These are phyloP conservation scores for Talaromyces trachyspermus DNA, from an alignment of 495 filamentous ascomycete species.

Conservation along the genomic window DNA sequence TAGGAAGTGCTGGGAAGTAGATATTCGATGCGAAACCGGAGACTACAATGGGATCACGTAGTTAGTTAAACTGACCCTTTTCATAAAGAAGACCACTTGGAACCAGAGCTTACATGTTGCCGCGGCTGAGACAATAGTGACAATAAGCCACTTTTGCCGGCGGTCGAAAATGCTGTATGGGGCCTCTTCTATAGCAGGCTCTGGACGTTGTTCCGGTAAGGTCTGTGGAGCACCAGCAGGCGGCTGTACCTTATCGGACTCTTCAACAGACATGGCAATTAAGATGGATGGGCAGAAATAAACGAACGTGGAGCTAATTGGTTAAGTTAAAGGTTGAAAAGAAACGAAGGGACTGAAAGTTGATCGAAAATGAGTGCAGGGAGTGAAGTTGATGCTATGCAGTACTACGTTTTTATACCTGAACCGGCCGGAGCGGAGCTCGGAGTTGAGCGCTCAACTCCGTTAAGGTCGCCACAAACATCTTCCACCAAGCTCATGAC, in stretches of 20 bases:
- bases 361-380: background rate
- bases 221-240: background rate
- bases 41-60: slow-evolving; percentile 26
- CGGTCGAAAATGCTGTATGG: slow-evolving; percentile 42
- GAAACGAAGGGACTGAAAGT: too few species aligned
- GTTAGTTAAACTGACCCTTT: too few species aligned
- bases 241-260: background rate
- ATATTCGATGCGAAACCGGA: slow-evolving; percentile 49
- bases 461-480: background rate
- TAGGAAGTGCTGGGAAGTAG: slow-evolving; percentile 44
- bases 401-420: background rate
- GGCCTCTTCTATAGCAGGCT: slow-evolving; percentile 10
- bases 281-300: background rate
- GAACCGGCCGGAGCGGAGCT: background rate
- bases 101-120: slow-evolving; percentile 32
- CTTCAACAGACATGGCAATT: background rate
- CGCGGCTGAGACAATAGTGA: slow-evolving; percentile 38
- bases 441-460: background rate
- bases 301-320: background rate
- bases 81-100: too few species aligned
- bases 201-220: too few species aligned
- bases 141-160: slow-evolving; percentile 39
- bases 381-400: background rate
- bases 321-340: background rate
- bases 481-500: background rate